phyloP scores from a whole-genome alignment of 2,329 filamentous ascomycete species.

The Phialemoniopsis sp. region DNA sequence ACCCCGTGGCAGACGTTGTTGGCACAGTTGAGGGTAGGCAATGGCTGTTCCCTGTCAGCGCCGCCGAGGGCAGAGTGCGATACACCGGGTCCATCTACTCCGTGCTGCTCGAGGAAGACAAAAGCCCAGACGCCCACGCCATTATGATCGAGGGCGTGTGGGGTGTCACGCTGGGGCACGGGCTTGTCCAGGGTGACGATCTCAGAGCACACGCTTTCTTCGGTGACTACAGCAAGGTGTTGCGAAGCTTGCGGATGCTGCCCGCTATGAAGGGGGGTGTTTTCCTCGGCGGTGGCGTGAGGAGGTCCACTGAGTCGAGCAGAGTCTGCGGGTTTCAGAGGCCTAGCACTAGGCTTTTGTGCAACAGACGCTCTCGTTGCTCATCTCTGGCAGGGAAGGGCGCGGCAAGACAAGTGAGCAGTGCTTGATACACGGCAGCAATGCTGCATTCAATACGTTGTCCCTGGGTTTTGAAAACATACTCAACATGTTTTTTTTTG shows the following conservation, averaged over 20 bases:
- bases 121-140: conserved; percentile 41
- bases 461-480: too few relatives aligned
- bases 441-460: too few relatives aligned
- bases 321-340: conserved; percentile 27
- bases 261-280: conserved; percentile 31
- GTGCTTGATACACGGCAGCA: too few relatives aligned
- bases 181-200: conserved; percentile 33
- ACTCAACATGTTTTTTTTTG: too few relatives aligned
- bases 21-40: conserved; percentile 8
- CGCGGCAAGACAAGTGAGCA: too few relatives aligned
- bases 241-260: conserved; percentile 29
- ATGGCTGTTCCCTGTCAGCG: conserved; percentile 24
- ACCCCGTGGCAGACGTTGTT: conserved; percentile 37
- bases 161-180: conserved; percentile 58
- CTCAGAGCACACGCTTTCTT: conserved; percentile 50
- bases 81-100: conserved; percentile 55
- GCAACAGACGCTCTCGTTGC: too few relatives aligned
- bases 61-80: conserved; percentile 22
- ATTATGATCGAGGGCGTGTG: conserved; percentile 41
- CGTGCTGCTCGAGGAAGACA: conserved; percentile 45
- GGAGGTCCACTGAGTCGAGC: conserved; percentile 30
- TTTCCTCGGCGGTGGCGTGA: conserved; percentile 36
- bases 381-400: too few relatives aligned
- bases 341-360: neutral
- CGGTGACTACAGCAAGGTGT: conserved; percentile 42